A percentile compares a stretch with the other conserved stretches of the same genome.
These are phyloP conservation scores for Colletotrichum caudatum DNA, from an alignment of 2,329 filamentous ascomycete species.

Conservation along the genomic window DNA sequence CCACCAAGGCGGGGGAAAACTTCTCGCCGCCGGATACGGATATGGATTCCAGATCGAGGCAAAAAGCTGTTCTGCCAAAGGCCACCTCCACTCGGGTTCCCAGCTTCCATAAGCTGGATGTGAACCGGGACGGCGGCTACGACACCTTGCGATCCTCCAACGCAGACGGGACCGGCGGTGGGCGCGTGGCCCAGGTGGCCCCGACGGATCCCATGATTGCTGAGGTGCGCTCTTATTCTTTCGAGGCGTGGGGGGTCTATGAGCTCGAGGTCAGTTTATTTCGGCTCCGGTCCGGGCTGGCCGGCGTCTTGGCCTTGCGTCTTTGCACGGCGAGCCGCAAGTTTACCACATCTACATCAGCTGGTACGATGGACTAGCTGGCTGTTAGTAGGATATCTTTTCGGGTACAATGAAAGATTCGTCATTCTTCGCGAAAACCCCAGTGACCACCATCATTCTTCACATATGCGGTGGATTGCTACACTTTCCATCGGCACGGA, in stretches of 20 bases:
- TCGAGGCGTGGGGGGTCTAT: background rate
- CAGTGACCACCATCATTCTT: too few relatives aligned
- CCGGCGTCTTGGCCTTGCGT: background rate
- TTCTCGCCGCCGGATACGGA: background rate
- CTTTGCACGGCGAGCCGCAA: background rate
- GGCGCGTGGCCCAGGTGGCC: background rate
- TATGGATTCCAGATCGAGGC: background rate
- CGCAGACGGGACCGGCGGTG: background rate
- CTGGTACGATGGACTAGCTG: background rate
- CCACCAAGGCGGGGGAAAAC: background rate
- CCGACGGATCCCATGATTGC: background rate
- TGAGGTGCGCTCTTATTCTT: background rate
- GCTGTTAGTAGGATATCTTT: too few relatives aligned
- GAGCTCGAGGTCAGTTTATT: background rate
- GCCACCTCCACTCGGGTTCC: background rate
- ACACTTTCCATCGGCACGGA: too few relatives aligned
- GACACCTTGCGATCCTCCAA: background rate
- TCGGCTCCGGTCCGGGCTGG: too few relatives aligned
- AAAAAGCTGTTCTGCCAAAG: background rate
- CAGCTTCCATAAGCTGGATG: slow-evolving; percentile 1
- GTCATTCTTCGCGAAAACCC: too few relatives aligned
- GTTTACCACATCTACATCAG: background rate
- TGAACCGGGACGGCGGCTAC: background rate
- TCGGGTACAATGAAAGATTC: too few relatives aligned
- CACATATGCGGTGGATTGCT: too few relatives aligned